Percentiles rank a stretch among this genome's conserved stretches.
Conservation (phyloP, 2,329 filamentous ascomycete genomes). For the Didymosphaeria variabile region DNA sequence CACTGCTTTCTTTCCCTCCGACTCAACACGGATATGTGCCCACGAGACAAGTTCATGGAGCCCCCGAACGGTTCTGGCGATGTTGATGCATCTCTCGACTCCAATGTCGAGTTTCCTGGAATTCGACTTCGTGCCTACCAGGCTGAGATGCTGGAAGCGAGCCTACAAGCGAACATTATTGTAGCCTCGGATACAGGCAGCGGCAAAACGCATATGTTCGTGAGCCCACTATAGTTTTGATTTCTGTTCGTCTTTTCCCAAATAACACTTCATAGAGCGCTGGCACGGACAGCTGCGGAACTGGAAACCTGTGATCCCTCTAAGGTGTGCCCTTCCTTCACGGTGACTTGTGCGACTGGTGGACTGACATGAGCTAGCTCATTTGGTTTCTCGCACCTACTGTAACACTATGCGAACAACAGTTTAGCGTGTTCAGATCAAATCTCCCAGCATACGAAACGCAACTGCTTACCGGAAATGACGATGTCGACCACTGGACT, state of each 20-base stretch:
- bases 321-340: conserved; percentile 39
- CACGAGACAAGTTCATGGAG: neutral
- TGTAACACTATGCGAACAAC: conserved; percentile 57
- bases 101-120: conserved; percentile 15
- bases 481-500: conserved; percentile 78
- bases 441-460: conserved; percentile 61
- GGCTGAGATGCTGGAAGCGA: conserved; percentile 59
- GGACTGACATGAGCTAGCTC: conserved; percentile 36
- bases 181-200: conserved; percentile 61
- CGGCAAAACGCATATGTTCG: conserved; percentile 58
- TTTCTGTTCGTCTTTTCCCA: neutral
- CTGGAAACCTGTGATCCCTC: conserved; percentile 49
- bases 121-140: conserved; percentile 56
- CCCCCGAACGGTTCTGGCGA: conserved; percentile 11
- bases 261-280: conserved; percentile 44
- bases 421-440: conserved; percentile 46
- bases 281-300: conserved; percentile 55
- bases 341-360: neutral
- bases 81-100: conserved; percentile 15
- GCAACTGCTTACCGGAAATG: conserved; percentile 71
- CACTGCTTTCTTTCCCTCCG: neutral
- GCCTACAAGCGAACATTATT: conserved; percentile 56
- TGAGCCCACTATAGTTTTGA: neutral
- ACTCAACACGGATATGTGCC: neutral
- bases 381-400: conserved; percentile 60